These are phyloP conservation scores for Mitragyna speciosa DNA, from an alignment of 257 asterid genomes.

Conservation along the genomic window DNA sequence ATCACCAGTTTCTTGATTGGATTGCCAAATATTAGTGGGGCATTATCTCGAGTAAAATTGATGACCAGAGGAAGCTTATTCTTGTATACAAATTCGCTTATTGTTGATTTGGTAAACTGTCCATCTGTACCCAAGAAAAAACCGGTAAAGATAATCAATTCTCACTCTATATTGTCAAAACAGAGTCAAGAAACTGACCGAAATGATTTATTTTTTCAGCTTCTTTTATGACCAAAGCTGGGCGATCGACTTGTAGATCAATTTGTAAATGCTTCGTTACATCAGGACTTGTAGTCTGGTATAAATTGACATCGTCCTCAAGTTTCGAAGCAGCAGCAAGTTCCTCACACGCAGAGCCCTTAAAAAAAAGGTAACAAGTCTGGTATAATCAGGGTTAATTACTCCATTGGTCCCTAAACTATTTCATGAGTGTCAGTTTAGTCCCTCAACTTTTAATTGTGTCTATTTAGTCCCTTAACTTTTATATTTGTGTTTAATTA, in stretches of 20 bases:
- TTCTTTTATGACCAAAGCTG: conserved; percentile 81
- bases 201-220: conserved; percentile 73
- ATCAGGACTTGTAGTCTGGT: conserved; percentile 70
- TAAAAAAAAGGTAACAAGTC: no score
- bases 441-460: no score
- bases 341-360: conserved; percentile 74
- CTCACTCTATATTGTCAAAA: background rate
- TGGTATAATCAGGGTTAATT: no score
- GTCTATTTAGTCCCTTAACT: no score
- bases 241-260: conserved; percentile 69
- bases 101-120: conserved; percentile 69
- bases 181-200: conserved; percentile 46
- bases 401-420: no score
- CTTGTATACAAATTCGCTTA: conserved; percentile 71
- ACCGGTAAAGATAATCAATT: background rate
- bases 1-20: conserved; percentile 91
- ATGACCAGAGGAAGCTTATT: conserved; percentile 84
- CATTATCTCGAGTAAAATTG: conserved; percentile 72
- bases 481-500: no score
- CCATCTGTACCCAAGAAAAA: conserved; percentile 47
- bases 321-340: conserved; percentile 78
- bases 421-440: no score
- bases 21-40: conserved; percentile 75
- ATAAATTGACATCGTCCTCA: conserved; percentile 78
- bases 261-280: conserved; percentile 82